These are phyloP conservation scores for Hemisphaericaspora nanyangensis DNA, from an alignment of 805 yeast species.

Conservation along the genomic window DNA sequence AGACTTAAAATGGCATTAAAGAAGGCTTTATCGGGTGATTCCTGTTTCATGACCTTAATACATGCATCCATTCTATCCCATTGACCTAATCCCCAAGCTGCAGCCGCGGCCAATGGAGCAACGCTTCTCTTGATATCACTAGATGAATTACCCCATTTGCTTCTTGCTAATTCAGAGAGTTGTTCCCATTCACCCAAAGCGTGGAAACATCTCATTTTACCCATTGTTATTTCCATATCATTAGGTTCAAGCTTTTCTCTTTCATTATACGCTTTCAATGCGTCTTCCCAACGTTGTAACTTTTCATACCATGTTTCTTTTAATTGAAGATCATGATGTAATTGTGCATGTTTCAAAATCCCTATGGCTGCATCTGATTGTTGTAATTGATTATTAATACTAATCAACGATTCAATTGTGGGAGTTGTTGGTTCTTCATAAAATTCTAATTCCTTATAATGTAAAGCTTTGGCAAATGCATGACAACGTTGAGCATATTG, in stretches of 20 bases:
- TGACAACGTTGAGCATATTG: constrained; percentile 93
- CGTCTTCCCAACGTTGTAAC: constrained; percentile 97
- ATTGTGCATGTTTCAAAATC: constrained; percentile 88
- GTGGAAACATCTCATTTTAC: constrained; percentile 96
- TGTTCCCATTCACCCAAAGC: constrained; percentile 99
- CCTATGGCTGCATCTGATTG: constrained; percentile 99
- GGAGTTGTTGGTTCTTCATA: constrained; percentile 90
- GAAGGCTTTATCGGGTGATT: constrained; percentile 92
- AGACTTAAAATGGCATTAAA: constrained; percentile 85
- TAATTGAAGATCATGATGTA: constrained; percentile 82
- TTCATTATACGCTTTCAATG: constrained; percentile 81
- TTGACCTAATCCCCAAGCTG: constrained; percentile 96
- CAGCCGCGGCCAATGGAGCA: constrained; percentile 98
- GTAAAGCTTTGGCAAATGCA: constrained; percentile 95
- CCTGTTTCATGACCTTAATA: constrained; percentile 83
- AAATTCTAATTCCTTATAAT: constrained; percentile 92
- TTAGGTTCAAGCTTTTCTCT: constrained; percentile 63
- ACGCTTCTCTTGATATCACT: constrained; percentile 74
- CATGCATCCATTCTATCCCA: constrained; percentile 96
- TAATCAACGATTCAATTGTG: constrained; percentile 86
- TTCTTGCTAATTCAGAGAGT: constrained; percentile 76
- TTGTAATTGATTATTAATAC: constrained; percentile 89
- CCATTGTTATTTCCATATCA: constrained; percentile 87
- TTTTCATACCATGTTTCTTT: constrained; percentile 98
- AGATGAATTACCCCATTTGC: constrained; percentile 75